These are phyloP conservation scores for Vanrija humicola DNA, from an alignment of 1,284 basidiomycete genomes.

Conservation along the genomic window DNA sequence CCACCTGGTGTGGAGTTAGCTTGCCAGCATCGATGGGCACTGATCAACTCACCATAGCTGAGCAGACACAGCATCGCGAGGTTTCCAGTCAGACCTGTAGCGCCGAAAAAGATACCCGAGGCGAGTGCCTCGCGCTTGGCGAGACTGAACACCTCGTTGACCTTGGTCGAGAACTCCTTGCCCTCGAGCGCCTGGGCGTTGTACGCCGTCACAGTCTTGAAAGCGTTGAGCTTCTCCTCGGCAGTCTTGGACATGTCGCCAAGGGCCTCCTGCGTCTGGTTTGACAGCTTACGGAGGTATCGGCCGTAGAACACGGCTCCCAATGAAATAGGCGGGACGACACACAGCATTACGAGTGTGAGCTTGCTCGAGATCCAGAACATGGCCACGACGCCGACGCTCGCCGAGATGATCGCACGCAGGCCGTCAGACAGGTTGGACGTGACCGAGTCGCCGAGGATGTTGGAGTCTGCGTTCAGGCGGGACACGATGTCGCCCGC, in stretches of 20 bases:
- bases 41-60: slow-evolving; percentile 63
- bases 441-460: slow-evolving; percentile 92
- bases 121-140: slow-evolving; percentile 86
- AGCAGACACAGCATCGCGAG: slow-evolving; percentile 82
- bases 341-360: slow-evolving; percentile 85
- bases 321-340: slow-evolving; percentile 92
- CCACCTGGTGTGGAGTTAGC: slow-evolving; percentile 49
- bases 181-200: slow-evolving; percentile 71
- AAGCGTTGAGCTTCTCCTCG: slow-evolving; percentile 85
- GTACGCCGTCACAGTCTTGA: slow-evolving; percentile 89
- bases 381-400: slow-evolving; percentile 90
- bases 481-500: slow-evolving; percentile 92
- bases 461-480: slow-evolving; percentile 85
- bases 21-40: too few relatives aligned
- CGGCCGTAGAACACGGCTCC: slow-evolving; percentile 95
- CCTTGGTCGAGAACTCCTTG: slow-evolving; percentile 53
- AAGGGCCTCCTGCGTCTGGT: slow-evolving; percentile 86
- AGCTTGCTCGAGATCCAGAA: slow-evolving; percentile 88
- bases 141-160: slow-evolving; percentile 67
- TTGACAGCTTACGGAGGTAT: slow-evolving; percentile 87
- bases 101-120: slow-evolving; percentile 86
- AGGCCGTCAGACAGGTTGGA: slow-evolving; percentile 89
- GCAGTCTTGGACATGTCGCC: slow-evolving; percentile 92
- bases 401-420: slow-evolving; percentile 76
- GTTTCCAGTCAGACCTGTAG: slow-evolving; percentile 92